Base-by-base conservation (phyloP, 345 rosid genomes). In the Excoecaria cochinchinensis region DNA sequence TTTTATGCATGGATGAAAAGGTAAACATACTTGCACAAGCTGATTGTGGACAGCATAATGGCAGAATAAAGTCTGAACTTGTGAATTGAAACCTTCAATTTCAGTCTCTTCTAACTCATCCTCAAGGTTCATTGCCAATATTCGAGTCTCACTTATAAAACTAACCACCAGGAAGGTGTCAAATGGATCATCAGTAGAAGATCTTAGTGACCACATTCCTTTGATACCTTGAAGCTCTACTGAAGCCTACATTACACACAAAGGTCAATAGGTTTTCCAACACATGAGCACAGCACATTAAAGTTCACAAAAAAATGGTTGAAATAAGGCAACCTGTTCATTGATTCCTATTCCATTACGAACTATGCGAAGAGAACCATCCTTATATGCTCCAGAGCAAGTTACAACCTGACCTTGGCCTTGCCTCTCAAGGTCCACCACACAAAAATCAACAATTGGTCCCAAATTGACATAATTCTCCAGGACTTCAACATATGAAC, bases 351-450 rank as follows among this genome's bases (percentile, higher is more conserved):
- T 92, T 62, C 99, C 99, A 85, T 91, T 95, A 68, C 98, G 92
- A 80, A 95, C 97, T 46, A 95, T 86, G 52, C 97, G 91, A 59
- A 95, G 95, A 77, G 99, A 95, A 80, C 99, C 99, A 81, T 95
- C 99, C 88, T 95, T 95, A 67, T 91, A 87, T 73, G 95, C 98
- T 81, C 99, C 98, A 74, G 98, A 91, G 86, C 97, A 92, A 71
- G 99, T 95, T 46, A 95, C 97, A 77, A 95, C 97, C 87, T 95
- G 99, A 69, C 98, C 94, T 83, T 92, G 97, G 79, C 99, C 99
- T 83, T 95, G 99, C 87, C 98, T 91, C 89, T 95, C 99, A 55
- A 92, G 95, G 84, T 95, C 97, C 70, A 95, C 94, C 69, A 92
- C 97, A 81, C 95, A 91, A 79, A 92, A 90, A 84, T 92, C 99